These are phyloP conservation scores for Cairneyella variabilis DNA, from an alignment of 495 filamentous ascomycete species.

Conservation along the genomic window DNA sequence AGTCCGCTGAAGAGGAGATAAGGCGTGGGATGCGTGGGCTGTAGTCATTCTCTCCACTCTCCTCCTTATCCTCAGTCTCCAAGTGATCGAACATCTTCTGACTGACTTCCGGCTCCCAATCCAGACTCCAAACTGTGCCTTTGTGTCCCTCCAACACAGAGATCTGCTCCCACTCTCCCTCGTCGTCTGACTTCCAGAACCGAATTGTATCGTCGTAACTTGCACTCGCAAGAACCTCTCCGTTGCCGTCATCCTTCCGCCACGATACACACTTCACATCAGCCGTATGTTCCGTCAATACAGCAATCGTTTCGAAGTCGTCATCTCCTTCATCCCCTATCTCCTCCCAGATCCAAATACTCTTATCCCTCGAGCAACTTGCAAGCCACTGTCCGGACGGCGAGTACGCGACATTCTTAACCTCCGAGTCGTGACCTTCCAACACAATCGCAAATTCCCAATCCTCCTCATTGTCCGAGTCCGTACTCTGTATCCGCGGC, in stretches of 20 bases:
- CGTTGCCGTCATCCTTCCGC: conserved; percentile 66
- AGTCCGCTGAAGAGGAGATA: conserved; percentile 75
- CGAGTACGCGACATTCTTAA: conserved; percentile 82
- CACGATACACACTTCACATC: conserved; percentile 93
- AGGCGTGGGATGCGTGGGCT: conserved; percentile 49
- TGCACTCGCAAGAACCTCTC: conserved; percentile 71
- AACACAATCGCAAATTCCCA: conserved; percentile 87
- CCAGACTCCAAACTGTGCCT: conserved; percentile 82
- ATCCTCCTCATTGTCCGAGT: conserved; percentile 65
- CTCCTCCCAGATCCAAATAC: conserved; percentile 99
- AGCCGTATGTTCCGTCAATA: conserved; percentile 87
- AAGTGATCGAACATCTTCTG: conserved; percentile 20
- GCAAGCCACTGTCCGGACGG: conserved; percentile 78
- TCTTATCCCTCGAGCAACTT: conserved; percentile 88
- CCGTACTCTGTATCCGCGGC: conserved; percentile 22
- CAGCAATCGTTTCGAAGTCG: conserved; percentile 93
- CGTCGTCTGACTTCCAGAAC: conserved; percentile 82
- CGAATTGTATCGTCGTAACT: conserved; percentile 92
- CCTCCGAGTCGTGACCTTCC: conserved; percentile 90
- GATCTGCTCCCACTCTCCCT: conserved; percentile 89
- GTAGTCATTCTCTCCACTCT: conserved; percentile 16
- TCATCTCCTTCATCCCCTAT: conserved; percentile 71
- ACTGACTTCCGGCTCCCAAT: conserved; percentile 63
- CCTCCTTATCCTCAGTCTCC: background rate
- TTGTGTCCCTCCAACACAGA: conserved; percentile 71